Conservation (phyloP, 2,329 filamentous ascomycete species). For the Aspergillus ibericus region DNA sequence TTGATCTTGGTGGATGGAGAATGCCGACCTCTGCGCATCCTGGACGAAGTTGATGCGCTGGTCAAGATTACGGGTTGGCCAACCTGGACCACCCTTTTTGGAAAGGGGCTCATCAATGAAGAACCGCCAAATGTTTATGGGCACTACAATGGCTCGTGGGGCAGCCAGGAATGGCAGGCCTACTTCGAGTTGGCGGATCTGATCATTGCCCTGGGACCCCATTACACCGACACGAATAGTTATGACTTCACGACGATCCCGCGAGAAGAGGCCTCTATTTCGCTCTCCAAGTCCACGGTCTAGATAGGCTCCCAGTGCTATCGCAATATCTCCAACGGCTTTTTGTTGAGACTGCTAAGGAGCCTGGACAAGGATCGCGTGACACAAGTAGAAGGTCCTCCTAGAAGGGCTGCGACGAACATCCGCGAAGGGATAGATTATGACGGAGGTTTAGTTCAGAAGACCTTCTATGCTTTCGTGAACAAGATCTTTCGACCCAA, state of each 20-base stretch:
- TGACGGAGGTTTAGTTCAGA: conserved; percentile 45
- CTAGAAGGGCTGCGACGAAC: not conserved
- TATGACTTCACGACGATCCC: conserved; percentile 79
- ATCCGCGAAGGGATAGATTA: conserved; percentile 39
- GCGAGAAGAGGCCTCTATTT: conserved; percentile 73
- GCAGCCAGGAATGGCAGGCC: conserved; percentile 23
- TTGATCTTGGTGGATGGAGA: conserved; percentile 56
- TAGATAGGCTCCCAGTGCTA: conserved; percentile 77
- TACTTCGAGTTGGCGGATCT: conserved; percentile 43
- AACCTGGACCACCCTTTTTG: conserved; percentile 50
- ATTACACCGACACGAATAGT: conserved; percentile 48
- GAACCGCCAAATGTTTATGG: conserved; percentile 50
- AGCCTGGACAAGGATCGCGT: too few relatives aligned
- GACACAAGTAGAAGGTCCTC: too few relatives aligned
- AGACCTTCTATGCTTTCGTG: conserved; percentile 53
- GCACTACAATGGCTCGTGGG: conserved; percentile 49
- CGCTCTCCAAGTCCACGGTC: conserved; percentile 74
- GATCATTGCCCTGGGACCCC: conserved; percentile 36
- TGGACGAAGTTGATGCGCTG: conserved; percentile 45
- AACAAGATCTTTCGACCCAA: conserved; percentile 51
- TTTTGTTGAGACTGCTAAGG: conserved; percentile 35
- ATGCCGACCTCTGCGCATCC: conserved; percentile 44
- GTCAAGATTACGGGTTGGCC: conserved; percentile 48
- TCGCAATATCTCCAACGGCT: conserved; percentile 72
- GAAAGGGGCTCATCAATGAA: conserved; percentile 55